Base-by-base conservation (phyloP, 371 early-diverging fungal genomes). In the Conidiobolus incongruus region DNA sequence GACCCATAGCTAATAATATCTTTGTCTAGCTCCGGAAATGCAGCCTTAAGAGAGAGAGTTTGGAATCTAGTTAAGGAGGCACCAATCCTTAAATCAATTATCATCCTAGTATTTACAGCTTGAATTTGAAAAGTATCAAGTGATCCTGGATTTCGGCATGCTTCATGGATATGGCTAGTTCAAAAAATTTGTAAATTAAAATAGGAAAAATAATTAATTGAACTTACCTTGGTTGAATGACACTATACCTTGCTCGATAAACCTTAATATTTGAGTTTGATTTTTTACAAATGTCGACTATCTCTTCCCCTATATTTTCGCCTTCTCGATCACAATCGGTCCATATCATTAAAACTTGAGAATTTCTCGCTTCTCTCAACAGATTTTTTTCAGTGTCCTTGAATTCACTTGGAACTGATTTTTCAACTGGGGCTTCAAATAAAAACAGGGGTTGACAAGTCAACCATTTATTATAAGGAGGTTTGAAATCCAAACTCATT, bases 281-380 rank as follows among this genome's bases (percentile, higher is more conserved):
- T 15, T 40, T 22, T n/a, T 48, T 53, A 41, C 88, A 85, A 0
- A 88, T 56, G 5, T 69, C 56, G 0, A 61, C 72, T 12, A 94
- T 72, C 52, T 98, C 96, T 5, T 58, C 54, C 10, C 96, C 99
- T 53, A 99, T 99, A 38, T 87, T 81, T 50, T 99, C 99, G 15
- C 99, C 99, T 60, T 99, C 99, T 32, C 94, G 71, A 66, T 99
- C 99, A 54, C 98, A 96, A 70, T 99, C 99, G 1, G 99, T 99
- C 99, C 99, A 99, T 24, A 99, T 93, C 40, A 95, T 76, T 22
- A 99, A 54, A 31, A 72, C 55, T 15, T 80, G 60, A 0, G 77
- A 69, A 0, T 51, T 31, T 30, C 73, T 57, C 0, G 79, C 70
- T 49, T 85, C 68, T 5, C 50, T 45, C 24, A 55, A 36, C 2